phyloP scores from a whole-genome alignment of 352 stramenopile genomes.

The Phytopythium delawarense region DNA sequence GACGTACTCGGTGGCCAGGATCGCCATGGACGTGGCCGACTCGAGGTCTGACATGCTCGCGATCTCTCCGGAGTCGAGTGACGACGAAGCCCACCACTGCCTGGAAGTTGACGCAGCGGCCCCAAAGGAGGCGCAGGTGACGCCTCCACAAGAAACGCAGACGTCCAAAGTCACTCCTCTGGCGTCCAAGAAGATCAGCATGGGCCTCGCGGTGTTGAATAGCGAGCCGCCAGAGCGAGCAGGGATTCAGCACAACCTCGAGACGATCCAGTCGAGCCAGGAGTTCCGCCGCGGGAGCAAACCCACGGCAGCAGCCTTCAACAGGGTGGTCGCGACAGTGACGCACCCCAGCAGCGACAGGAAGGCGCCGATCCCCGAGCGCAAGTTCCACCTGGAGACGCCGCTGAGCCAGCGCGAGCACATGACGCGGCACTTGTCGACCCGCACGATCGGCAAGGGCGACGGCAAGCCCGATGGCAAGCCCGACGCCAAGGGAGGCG shows the following conservation, averaged over 20 bases:
- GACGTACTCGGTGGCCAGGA: conserved; percentile 1
- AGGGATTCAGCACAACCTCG: neutral
- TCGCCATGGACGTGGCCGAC: conserved; percentile 4
- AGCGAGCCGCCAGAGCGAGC: neutral
- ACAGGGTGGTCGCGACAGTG: neutral
- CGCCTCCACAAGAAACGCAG: neutral
- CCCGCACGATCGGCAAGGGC: neutral
- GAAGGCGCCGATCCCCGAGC: conserved; percentile 10
- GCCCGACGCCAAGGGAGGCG: neutral
- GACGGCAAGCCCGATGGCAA: neutral
- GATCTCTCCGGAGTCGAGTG: neutral
- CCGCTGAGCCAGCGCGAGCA: neutral
- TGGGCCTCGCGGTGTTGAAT: conserved; percentile 19
- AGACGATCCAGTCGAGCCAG: neutral
- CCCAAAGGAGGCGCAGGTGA: neutral
- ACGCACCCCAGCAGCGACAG: neutral
- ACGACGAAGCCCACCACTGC: neutral
- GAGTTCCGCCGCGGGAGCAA: neutral
- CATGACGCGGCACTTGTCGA: conserved; percentile 34
- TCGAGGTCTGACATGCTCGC: neutral
- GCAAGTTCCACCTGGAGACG: conserved; percentile 10
- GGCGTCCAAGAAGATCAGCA: conserved; percentile 19
- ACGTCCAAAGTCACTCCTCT: neutral
- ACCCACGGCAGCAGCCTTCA: neutral
- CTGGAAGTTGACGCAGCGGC: neutral